Evolutionary conservation across 768 basidiomycete species (phyloP), one percentile per base, ranked within the genome.

Genomic region (Termitomyces heimii): DNA sequence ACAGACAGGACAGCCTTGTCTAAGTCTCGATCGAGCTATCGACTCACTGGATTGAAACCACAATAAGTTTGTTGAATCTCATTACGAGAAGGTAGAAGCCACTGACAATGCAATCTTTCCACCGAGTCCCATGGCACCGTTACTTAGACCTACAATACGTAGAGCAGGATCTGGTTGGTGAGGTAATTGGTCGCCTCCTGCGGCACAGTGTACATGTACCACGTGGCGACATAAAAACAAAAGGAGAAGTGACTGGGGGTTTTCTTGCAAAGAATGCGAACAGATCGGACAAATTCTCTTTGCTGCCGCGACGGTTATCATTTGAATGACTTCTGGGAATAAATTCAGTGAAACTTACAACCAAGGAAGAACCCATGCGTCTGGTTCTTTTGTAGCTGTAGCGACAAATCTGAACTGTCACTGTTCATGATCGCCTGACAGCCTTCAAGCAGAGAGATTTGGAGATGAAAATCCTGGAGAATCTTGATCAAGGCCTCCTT

Each of bases 401-500:
- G 75, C 2, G 88, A 85, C 34, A 97, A 79, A 43, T 83, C 81
- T 1, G 83, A 78, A 62, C 88, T 88, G 70, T 98, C 96, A 14
- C 89, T 85, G 54, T 91, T 80, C 56, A 98, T 69, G 52, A 98
- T 92, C 4, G 82, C 82, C 71, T 92, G 88, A 66, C 94, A 97
- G 1, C 96, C 96, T 62, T 97, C 94, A 50, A 98, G 75, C 10
- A 99, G 72, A 9, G 93, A 95, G 26, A 93, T 89, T 70, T 96
- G 96, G 7, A 98, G 75, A 66, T 98, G 93, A 67, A 95, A 97
- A 66, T 97, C 95, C 61, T 96, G 94, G 50, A 99, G 73, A 54
- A 99, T 98, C 80, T 97, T 98, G 75, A 98, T 92, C 34, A 98
- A 73, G 4, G 96, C 94, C 50, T 88, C 86, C 68, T 97, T 95